phyloP scores from a whole-genome alignment of 345 rosid genomes.

The rapeseed (Brassica napus) region DNA sequence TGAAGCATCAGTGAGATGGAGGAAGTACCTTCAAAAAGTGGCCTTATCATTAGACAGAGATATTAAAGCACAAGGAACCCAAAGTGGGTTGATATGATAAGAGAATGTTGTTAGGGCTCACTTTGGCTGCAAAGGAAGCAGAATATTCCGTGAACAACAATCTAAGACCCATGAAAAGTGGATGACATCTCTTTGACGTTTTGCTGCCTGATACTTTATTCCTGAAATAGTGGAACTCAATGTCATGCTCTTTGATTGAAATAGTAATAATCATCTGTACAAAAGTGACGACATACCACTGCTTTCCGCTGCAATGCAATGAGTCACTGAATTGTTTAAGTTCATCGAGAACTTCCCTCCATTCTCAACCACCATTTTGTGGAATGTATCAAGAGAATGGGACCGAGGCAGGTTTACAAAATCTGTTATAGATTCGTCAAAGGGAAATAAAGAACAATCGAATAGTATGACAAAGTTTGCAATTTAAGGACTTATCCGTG shows the following conservation, averaged over 20 bases:
- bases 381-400: constrained; percentile 65
- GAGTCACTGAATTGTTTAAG: constrained; percentile 82
- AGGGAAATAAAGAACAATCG: constrained; percentile 44
- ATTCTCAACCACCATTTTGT: constrained; percentile 88
- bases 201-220: constrained; percentile 85
- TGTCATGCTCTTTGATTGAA: constrained; percentile 4
- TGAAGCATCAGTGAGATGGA: constrained; percentile 70
- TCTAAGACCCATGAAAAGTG: constrained; percentile 87
- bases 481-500: constrained; percentile 4
- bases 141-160: constrained; percentile 74
- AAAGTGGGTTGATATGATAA: background rate
- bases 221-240: constrained; percentile 50
- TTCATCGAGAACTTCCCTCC: constrained; percentile 96
- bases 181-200: constrained; percentile 74
- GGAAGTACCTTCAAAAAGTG: constrained; percentile 66
- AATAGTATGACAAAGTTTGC: background rate
- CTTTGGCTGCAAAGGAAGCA: constrained; percentile 88
- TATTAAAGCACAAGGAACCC: constrained; percentile 13
- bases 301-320: constrained; percentile 89
- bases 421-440: constrained; percentile 54
- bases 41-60: background rate
- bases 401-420: constrained; percentile 74
- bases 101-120: constrained; percentile 39
- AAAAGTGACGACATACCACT: constrained; percentile 60
- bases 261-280: background rate